Evolutionary conservation across 805 yeast genomes (phyloP), one percentile per base, ranked within the genome.

Genomic region (Candida nonsorbophila): DNA sequence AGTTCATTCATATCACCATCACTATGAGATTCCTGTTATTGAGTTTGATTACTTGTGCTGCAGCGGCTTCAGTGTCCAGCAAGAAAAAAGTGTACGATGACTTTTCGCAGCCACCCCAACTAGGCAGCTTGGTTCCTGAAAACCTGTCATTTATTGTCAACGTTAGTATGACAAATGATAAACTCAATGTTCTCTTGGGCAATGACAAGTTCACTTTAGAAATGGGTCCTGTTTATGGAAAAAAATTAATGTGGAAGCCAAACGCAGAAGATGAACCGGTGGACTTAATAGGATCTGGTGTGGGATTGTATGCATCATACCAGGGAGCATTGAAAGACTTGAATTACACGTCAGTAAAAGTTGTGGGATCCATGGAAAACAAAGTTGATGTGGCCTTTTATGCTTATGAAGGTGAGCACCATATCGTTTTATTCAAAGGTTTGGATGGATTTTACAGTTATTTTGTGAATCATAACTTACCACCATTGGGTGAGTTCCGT

Each of bases 141-240:
- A 8, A 18, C 7, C 7, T 18, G 7, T 18, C 20, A 10, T 18
- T 7, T 8, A 8, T 18, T 8, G 20, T 18, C 20, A 7, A 10
- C 10, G 10, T 18, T 18, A 8, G 20, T 18, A 18, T 10, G 10
- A 10, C 10, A 8, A 14, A 14, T 10, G 17, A 5, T 4, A 31
- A 30, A 16, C 20, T 30, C 4, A 20, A 24, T 6, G 27, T 31
- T 4, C 8, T 27, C 7, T 11, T 34, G 16, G 37, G 35, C 14
- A 34, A 34, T 28, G 35, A 31, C 14, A 34, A 31, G 18, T 34
- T 34, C 29, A 34, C 29, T n/a, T 15, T 34, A 19, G 25, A 24
- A 16, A 31, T 31, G 32, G 36, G 32, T 7, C 11, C 22, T 10
- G n/a, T 23, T 14, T 31, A 28, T 25, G 36, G 35, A 15, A 34